Base-by-base conservation (phyloP, 805 yeast species). In the Metschnikowia cubensis region DNA sequence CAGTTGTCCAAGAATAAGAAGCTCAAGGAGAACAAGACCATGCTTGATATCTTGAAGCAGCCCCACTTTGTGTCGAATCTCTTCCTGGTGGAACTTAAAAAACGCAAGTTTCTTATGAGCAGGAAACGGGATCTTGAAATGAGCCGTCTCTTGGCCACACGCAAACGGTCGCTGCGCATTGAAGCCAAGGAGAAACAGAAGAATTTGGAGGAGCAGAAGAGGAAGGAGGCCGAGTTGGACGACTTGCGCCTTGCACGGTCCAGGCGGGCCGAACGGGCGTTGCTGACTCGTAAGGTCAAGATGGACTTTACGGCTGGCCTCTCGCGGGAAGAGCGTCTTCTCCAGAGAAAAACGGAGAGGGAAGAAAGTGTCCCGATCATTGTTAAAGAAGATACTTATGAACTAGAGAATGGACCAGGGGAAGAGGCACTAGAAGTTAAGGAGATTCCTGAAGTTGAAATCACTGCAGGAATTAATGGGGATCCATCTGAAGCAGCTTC, bases 151-250 rank as follows among this genome's bases (percentile, higher is more conserved):
- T 66, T 87, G 60, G 83, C 83, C 3, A 80, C 86, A 50, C 75
- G 94, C 59, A 87, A 87, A 59, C 75, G 89, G 56, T 86, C 92
- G 0, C 81, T 89, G 1, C 76, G 94, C 65, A 65, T 87, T 40
- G 87, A 84, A 56, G 86, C 85, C 17, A 82, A 80, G 59, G 83
- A 80, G 53, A 69, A 67, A 52, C 75, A 69, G 45, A 72, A 64
- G 49, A 69, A 62, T 42, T 86, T 82, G 53, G 89, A 85, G 54
- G 80, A 77, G 18, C 73, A 73, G 46, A 69, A 69, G 44, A 63
- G 69, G 31, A 74, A 72, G 50, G 73, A 73, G 42, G 72, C 77
- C 50, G 80, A 74, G 43, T 76, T 76, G 49, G 70, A 73, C 40
- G 69, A 75, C 36, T 69, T 75, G 45, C 65, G 67, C 44, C 70